Evolutionary conservation across 2,329 filamentous ascomycete genomes (phyloP).

Genomic region (Pseudogymnoascus sp.): DNA sequence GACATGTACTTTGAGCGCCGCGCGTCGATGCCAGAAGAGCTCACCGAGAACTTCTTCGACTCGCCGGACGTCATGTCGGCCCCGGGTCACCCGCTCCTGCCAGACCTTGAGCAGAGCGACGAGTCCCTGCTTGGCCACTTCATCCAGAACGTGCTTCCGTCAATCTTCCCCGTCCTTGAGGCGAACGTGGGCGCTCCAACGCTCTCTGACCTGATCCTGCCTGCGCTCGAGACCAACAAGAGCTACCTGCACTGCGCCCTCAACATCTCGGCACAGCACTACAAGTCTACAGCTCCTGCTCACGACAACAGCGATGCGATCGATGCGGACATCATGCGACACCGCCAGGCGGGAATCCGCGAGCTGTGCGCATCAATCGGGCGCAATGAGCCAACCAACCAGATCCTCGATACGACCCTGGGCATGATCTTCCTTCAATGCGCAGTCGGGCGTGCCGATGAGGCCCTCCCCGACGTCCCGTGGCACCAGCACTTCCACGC

Average conservation of each 20-base stretch:
- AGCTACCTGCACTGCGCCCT: conserved; percentile 93
- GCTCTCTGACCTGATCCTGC: conserved; percentile 73
- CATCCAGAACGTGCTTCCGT: conserved; percentile 74
- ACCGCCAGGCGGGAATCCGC: conserved; percentile 80
- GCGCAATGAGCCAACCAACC: conserved; percentile 70
- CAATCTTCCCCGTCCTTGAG: conserved; percentile 88
- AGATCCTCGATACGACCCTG: conserved; percentile 85
- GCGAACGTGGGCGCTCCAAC: conserved; percentile 79
- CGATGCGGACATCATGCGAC: conserved; percentile 84
- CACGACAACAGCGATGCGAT: conserved; percentile 61
- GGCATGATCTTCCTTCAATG: conserved; percentile 97
- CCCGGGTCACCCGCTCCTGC: not conserved
- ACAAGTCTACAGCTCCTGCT: conserved; percentile 60
- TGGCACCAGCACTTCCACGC: conserved; percentile 98
- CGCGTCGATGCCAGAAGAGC: conserved; percentile 55
- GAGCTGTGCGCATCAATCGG: conserved; percentile 76
- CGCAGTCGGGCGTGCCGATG: conserved; percentile 77
- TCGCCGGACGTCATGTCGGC: conserved; percentile 55
- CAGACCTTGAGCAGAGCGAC: conserved; percentile 76
- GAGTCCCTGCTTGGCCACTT: conserved; percentile 85
- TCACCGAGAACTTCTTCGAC: conserved; percentile 76
- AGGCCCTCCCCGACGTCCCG: conserved; percentile 79
- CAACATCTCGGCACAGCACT: conserved; percentile 84
- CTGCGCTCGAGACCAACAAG: conserved; percentile 82
- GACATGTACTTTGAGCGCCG: conserved; percentile 59